Evolutionary conservation across 257 asterid genomes (phyloP).

Genomic region (Jaltomata sinuosa): DNA sequence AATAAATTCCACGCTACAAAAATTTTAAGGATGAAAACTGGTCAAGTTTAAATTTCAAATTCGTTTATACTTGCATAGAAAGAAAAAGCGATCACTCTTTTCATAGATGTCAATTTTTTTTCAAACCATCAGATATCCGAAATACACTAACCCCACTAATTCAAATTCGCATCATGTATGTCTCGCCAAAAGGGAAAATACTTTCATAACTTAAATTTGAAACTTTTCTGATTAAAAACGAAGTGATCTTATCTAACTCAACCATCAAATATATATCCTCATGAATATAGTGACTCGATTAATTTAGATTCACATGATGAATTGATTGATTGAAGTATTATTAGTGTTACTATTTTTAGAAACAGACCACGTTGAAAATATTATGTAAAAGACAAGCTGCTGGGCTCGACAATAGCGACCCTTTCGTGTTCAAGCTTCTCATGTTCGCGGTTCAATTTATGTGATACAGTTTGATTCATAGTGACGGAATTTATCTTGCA

Average conservation of each 20-base stretch:
- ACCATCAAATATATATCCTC: not conserved
- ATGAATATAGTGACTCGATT: fast-evolving
- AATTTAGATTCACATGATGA: not conserved
- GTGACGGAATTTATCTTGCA: no score
- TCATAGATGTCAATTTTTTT: not conserved
- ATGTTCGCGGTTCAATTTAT: not conserved
- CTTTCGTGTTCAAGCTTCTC: not conserved
- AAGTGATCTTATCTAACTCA: not conserved
- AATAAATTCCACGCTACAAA: no score
- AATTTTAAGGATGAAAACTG: not conserved
- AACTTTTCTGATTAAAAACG: not conserved
- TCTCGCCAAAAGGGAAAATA: not conserved
- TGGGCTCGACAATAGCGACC: not conserved
- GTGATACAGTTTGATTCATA: not conserved
- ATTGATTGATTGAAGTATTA: not conserved
- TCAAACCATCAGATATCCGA: not conserved
- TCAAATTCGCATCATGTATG: not conserved
- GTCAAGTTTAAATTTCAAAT: not conserved
- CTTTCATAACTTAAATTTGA: not conserved
- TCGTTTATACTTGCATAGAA: not conserved
- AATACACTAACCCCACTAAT: not conserved
- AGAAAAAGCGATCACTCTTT: not conserved
- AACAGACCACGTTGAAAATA: not conserved
- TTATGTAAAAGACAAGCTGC: not conserved
- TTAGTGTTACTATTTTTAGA: not conserved